These are phyloP conservation scores for Gossypium sturtianum DNA, from an alignment of 345 rosid genomes.

Conservation along the genomic window DNA sequence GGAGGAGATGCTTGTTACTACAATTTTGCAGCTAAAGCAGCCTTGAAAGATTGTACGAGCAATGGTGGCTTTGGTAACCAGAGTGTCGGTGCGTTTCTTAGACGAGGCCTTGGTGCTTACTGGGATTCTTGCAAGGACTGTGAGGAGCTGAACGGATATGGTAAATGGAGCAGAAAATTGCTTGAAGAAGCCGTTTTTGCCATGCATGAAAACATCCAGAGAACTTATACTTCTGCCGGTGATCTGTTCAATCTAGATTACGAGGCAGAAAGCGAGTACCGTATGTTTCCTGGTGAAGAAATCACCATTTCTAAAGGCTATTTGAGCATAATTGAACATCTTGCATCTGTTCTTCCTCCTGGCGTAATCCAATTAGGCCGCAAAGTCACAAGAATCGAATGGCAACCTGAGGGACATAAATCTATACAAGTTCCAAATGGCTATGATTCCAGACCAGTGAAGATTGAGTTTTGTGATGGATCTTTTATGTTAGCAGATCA, in stretches of 20 bases:
- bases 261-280: conserved; percentile 81
- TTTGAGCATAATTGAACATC: conserved; percentile 38
- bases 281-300: conserved; percentile 91
- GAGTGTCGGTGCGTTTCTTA: conserved; percentile 65
- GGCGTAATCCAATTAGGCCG: conserved; percentile 61
- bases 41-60: conserved; percentile 27
- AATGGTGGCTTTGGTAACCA: conserved; percentile 29
- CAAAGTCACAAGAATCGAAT: conserved; percentile 59
- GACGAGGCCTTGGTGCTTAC: conserved; percentile 48
- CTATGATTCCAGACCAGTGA: conserved; percentile 40
- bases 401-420: conserved; percentile 42
- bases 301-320: conserved; percentile 96
- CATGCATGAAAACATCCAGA: conserved; percentile 69
- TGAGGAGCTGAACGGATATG: conserved; percentile 31
- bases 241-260: conserved; percentile 69
- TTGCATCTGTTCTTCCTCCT: conserved; percentile 73
- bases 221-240: conserved; percentile 86
- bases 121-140: conserved; percentile 36
- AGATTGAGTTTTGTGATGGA: conserved; percentile 79
- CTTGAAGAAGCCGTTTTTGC: conserved; percentile 71
- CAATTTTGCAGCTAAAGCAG: conserved; percentile 37
- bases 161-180: conserved; percentile 46
- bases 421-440: conserved; percentile 31
- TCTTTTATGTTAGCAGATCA: conserved; percentile 75
- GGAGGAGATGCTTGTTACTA: conserved; percentile 22